phyloP scores from a whole-genome alignment of 192 early-diverging fungal species.

The Dimargaris verticillata region DNA sequence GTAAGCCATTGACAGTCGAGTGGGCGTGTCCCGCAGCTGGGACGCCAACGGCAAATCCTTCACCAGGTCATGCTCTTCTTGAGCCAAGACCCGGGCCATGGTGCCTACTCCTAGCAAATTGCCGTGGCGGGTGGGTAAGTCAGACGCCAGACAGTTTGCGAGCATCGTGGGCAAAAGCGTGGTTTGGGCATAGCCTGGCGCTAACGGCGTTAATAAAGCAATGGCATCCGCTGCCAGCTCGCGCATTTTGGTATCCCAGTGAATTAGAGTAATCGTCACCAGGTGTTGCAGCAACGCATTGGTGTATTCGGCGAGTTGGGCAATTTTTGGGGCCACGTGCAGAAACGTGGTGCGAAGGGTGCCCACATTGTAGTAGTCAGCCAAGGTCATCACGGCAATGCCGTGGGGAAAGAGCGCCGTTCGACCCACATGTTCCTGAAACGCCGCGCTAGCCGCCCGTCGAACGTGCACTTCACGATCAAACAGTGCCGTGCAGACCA shows the following conservation, averaged over 20 bases:
- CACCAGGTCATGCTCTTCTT: background rate
- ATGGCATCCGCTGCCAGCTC: slow-evolving; percentile 60
- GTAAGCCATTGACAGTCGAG: slow-evolving; percentile 19
- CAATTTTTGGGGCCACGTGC: slow-evolving; percentile 51
- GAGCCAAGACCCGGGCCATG: slow-evolving; percentile 7
- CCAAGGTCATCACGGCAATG: slow-evolving; percentile 74
- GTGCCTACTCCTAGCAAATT: slow-evolving; percentile 21
- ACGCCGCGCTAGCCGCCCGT: slow-evolving; percentile 85
- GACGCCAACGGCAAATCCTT: background rate
- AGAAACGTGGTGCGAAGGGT: slow-evolving; percentile 61
- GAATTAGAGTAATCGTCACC: slow-evolving; percentile 39
- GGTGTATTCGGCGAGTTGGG: slow-evolving; percentile 59
- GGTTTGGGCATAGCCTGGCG: slow-evolving; percentile 32
- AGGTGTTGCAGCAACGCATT: slow-evolving; percentile 56
- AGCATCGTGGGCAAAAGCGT: slow-evolving; percentile 41
- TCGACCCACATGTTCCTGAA: slow-evolving; percentile 94
- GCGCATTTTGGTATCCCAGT: slow-evolving; percentile 81
- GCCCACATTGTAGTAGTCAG: slow-evolving; percentile 87
- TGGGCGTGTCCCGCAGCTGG: slow-evolving; percentile 16
- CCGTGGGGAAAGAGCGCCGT: slow-evolving; percentile 84
- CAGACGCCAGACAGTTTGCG: slow-evolving; percentile 10
- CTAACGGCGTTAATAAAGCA: slow-evolving; percentile 39
- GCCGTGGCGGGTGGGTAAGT: slow-evolving; percentile 16
- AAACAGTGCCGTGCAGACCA: slow-evolving; percentile 67
- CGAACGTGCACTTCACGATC: slow-evolving; percentile 91